Percentiles rank a stretch among this genome's conserved stretches.
Conservation (phyloP, 768 basidiomycete species). For the Pseudohyphozyma bogoriensis region DNA sequence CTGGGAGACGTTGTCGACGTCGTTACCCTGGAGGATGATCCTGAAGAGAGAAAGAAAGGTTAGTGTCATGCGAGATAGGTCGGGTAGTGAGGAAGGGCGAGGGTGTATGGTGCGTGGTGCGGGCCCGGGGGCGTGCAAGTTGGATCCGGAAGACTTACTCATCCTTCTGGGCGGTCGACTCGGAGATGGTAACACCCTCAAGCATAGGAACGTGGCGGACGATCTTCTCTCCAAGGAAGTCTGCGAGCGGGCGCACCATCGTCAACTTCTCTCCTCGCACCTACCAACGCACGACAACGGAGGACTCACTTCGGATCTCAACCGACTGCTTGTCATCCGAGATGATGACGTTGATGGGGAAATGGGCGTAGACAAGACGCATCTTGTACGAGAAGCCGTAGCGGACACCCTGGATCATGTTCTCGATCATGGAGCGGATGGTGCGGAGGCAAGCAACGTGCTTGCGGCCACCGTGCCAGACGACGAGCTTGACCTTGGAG, state of each 20-base stretch:
- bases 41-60: constrained; percentile 37
- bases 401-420: constrained; percentile 96
- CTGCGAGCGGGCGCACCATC: background rate
- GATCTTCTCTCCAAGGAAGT: constrained; percentile 70
- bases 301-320: constrained; percentile 93
- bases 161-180: constrained; percentile 88
- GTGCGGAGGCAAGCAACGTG: constrained; percentile 97
- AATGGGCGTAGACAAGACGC: constrained; percentile 98
- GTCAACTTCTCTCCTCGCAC: background rate
- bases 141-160: constrained; percentile 40
- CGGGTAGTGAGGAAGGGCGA: background rate
- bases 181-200: constrained; percentile 67
- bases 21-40: constrained; percentile 75
- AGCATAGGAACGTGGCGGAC: constrained; percentile 90
- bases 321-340: constrained; percentile 59
- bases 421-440: constrained; percentile 84
- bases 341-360: constrained; percentile 88
- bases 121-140: constrained; percentile 12
- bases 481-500: constrained; percentile 69
- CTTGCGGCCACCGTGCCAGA: constrained; percentile 97
- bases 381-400: constrained; percentile 99
- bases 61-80: constrained; percentile 31
- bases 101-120: constrained; percentile 36
- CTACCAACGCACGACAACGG: constrained; percentile 13
- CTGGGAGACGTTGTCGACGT: constrained; percentile 94